Percentiles rank a stretch among this genome's conserved stretches.
Evolutionary conservation across 2,329 filamentous ascomycete species (phyloP).

Genomic region (Aspergillus sp.): DNA sequence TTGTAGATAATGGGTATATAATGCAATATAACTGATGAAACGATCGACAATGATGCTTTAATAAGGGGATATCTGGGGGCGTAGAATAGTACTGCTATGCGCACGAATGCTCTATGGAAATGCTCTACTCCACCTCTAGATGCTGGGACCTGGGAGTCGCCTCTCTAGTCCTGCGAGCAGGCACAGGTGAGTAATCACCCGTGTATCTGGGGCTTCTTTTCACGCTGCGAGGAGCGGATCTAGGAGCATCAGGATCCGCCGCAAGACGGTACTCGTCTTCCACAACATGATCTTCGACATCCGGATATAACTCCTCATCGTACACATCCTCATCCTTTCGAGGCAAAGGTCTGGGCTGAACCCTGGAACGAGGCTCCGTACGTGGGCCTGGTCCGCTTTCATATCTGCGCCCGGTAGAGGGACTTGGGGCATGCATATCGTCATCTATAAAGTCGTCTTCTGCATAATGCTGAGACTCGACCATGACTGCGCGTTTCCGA

Average conservation of each 20-base stretch:
- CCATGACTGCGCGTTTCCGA: not conserved
- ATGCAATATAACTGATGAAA: too few species aligned
- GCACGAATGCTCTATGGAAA: not conserved
- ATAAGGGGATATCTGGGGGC: too few species aligned
- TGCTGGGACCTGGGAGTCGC: not conserved
- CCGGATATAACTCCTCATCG: not conserved
- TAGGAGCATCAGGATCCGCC: not conserved
- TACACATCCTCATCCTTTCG: not conserved
- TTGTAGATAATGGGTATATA: too few species aligned
- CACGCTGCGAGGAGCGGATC: not conserved
- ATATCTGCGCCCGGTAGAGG: not conserved
- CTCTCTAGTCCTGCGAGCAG: not conserved
- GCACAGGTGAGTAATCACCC: not conserved
- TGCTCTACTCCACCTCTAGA: not conserved
- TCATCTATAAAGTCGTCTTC: not conserved
- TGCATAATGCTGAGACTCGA: not conserved
- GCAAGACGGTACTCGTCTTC: not conserved
- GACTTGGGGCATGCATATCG: not conserved
- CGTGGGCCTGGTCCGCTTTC: not conserved
- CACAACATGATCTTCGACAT: not conserved
- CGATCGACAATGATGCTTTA: too few species aligned
- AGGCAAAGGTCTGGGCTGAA: not conserved
- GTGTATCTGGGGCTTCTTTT: not conserved
- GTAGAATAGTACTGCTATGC: not conserved
- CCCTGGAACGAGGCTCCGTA: not conserved